phyloP scores from a whole-genome alignment of 495 filamentous ascomycete species.

The Geoglossum glabrum region DNA sequence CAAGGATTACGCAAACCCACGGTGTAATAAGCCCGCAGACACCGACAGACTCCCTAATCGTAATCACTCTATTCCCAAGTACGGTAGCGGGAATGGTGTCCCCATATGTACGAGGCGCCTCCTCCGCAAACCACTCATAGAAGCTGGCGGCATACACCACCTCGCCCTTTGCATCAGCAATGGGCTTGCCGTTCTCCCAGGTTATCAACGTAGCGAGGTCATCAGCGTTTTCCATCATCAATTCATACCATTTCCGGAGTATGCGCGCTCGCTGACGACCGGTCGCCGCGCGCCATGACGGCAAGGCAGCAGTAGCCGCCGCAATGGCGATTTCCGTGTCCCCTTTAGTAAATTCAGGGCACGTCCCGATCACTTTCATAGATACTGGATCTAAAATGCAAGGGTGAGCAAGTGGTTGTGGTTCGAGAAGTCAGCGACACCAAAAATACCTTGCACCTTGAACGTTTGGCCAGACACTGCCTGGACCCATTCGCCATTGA shows the following conservation, averaged over 20 bases:
- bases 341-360: constrained; percentile 55
- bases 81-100: constrained; percentile 42
- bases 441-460: constrained; percentile 36
- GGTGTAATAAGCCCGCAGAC: constrained; percentile 92
- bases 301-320: constrained; percentile 10
- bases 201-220: constrained; percentile 84
- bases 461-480: constrained; percentile 64
- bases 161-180: constrained; percentile 50
- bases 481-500: constrained; percentile 69
- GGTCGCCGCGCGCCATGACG: constrained; percentile 5
- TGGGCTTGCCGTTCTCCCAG: constrained; percentile 58
- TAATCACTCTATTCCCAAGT: constrained; percentile 23
- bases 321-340: constrained; percentile 54
- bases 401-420: not conserved
- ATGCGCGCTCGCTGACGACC: constrained; percentile 20
- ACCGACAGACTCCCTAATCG: constrained; percentile 52
- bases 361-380: constrained; percentile 56
- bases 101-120: constrained; percentile 49
- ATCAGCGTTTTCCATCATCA: constrained; percentile 71
- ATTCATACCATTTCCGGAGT: constrained; percentile 75
- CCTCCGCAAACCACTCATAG: constrained; percentile 64
- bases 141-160: constrained; percentile 52
- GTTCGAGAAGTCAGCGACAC: not conserved
- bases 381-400: constrained; percentile 48
- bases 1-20: constrained; percentile 6